phyloP scores from a whole-genome alignment of 345 rosid species.

The Brassica napus region Da-Ae NC_063437.1:15587501-15588000 shows the following conservation, averaged over 20 bases:
- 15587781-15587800: not conserved
- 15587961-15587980: constrained; percentile 66
- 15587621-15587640: not conserved
- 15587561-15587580: not conserved
- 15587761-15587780: not conserved
- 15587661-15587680: not conserved
- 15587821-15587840: constrained; percentile 46
- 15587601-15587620: not conserved
- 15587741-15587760: not conserved
- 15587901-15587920: constrained; percentile 71
- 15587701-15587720: not conserved
- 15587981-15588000: constrained; percentile 63
- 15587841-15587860: constrained; percentile 76
- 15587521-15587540: not conserved
- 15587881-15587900: constrained; percentile 76
- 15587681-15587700: not conserved
- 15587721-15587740: not conserved
- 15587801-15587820: too few species aligned
- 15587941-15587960: constrained; percentile 60
- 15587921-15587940: constrained; percentile 88
- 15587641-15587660: not conserved
- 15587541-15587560: not conserved
- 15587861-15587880: constrained; percentile 75
- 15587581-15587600: not conserved
- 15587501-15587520: not conserved